Evolutionary conservation across 2,329 filamentous ascomycete species (phyloP).

Genomic region (Aureobasidium lini): DNA sequence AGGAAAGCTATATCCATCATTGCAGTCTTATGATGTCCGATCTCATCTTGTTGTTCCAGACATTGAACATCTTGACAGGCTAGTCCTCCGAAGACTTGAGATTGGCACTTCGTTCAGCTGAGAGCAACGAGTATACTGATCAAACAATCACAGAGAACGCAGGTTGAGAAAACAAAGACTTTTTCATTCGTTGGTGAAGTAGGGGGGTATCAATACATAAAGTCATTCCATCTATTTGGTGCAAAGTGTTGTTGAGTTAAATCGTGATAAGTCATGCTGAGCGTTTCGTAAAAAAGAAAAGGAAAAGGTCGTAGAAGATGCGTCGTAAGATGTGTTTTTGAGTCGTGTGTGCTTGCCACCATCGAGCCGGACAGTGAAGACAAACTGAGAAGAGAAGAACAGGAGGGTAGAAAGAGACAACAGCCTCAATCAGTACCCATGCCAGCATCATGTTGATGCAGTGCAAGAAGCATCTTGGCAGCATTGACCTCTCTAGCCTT

Average conservation of each 20-base stretch:
- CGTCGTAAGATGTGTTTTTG: too few relatives aligned
- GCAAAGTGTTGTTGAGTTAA: not conserved
- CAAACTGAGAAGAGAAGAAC: not conserved
- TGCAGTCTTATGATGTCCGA: too few relatives aligned
- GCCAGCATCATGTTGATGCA: conserved; percentile 1
- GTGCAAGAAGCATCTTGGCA: conserved; percentile 2
- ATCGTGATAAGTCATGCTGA: not conserved
- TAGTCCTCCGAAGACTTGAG: too few relatives aligned
- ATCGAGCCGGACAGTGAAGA: not conserved
- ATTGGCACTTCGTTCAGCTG: too few relatives aligned
- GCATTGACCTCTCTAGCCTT: conserved; percentile 10
- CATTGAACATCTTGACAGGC: too few relatives aligned
- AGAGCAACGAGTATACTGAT: too few relatives aligned
- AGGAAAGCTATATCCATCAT: too few relatives aligned
- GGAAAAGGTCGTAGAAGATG: not conserved
- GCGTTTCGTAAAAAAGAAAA: not conserved
- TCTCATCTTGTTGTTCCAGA: too few relatives aligned
- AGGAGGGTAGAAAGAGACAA: not conserved
- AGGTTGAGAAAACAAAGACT: too few relatives aligned
- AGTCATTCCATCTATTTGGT: not conserved
- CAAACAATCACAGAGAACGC: too few relatives aligned
- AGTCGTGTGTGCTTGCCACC: too few relatives aligned
- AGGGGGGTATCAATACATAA: not conserved
- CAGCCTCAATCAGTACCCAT: not conserved
- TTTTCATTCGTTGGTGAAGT: not conserved